Evolutionary conservation across 179 eudicot species (phyloP), one percentile per base, ranked within the genome.

Genomic region (Actinidia arguta): DNA sequence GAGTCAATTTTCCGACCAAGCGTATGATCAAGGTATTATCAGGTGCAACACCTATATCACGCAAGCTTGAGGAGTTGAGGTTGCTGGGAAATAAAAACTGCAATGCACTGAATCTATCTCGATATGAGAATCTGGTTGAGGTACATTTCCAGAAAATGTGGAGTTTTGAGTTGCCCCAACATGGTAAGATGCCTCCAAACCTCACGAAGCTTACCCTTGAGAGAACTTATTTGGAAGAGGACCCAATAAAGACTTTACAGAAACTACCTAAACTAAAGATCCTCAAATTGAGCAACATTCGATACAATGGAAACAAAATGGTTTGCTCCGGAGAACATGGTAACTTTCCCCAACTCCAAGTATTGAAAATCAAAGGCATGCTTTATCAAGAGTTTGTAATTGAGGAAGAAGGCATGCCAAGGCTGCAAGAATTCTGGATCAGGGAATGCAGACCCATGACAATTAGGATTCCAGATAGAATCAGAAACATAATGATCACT

Each of bases 121-220:
- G 47, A 7, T 75, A 52, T 22, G 3, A 20, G 6, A 46, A 47
- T 71, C 54, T 71, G 9, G 4, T 0, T 11, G 5, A n/a, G 7
- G 18, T 71, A 1, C 0, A 1, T 4, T 1, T 54, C 14, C 1
- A 0, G 0, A 0, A 0, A 3, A 0, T 31, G 10, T 1, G 9
- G 0, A 1, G 18, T 13, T 7, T 3, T 44, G 17, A 71, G 31
- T 46, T 71, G 54, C 51, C 75, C 27, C n/a, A n/a, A n/a, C 54
- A 44, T 12, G 55, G 47, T 71, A 22, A 44, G 47, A 31, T 46
- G 27, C 75, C 75, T 20, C 75, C 75, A 71, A 71, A 71, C 73
- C 55, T 47, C 55, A 47, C 36, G 54, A 11, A 44, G 12, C 31
- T 39, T 39, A 10, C 51, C 14, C 16, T 0, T 61, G 20, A 20